A percentile compares a stretch with the other conserved stretches of the same genome.
phyloP scores from a whole-genome alignment of 352 stramenopile genomes.

The Hyaloperonospora brassicae region DNA sequence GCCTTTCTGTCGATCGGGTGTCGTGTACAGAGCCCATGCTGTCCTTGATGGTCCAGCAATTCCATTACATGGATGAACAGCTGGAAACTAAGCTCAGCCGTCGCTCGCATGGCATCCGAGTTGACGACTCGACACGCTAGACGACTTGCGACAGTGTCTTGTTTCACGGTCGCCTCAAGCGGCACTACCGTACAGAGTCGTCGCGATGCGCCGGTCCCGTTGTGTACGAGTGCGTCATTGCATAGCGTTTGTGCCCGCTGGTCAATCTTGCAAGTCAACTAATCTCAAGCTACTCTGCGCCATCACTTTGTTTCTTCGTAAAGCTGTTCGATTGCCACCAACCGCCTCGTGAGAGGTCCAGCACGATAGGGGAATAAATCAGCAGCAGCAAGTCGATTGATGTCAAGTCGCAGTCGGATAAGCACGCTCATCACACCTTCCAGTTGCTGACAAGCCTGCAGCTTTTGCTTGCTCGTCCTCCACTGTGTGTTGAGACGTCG shows the following conservation, averaged over 20 bases:
- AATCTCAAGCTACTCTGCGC: constrained; percentile 42
- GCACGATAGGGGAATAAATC: constrained; percentile 52
- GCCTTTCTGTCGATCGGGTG: neutral
- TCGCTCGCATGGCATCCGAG: constrained; percentile 35
- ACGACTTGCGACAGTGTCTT: constrained; percentile 1
- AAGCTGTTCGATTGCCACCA: constrained; percentile 41
- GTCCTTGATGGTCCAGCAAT: constrained; percentile 68
- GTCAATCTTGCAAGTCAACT: constrained; percentile 10
- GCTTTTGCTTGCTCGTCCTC: constrained; percentile 16
- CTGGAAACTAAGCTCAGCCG: constrained; percentile 55
- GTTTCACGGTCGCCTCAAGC: constrained; percentile 3
- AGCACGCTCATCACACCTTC: constrained; percentile 42
- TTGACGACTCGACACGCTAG: constrained; percentile 34
- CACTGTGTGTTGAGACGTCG: constrained; percentile 30
- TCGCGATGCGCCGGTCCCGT: constrained; percentile 5
- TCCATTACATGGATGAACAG: constrained; percentile 73
- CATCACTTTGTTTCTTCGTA: constrained; percentile 29
- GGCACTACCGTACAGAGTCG: neutral
- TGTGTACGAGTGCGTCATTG: constrained; percentile 18
- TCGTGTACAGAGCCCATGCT: constrained; percentile 53
- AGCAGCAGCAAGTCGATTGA: constrained; percentile 35
- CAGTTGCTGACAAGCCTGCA: constrained; percentile 20
- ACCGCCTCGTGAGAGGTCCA: constrained; percentile 35
- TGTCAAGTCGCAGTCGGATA: constrained; percentile 59
- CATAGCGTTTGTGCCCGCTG: constrained; percentile 9